Percentiles rank a stretch among this genome's conserved stretches.
phyloP scores from a whole-genome alignment of 2,329 filamentous ascomycete genomes.

The Neopestalotiopsis clavispora region DNA sequence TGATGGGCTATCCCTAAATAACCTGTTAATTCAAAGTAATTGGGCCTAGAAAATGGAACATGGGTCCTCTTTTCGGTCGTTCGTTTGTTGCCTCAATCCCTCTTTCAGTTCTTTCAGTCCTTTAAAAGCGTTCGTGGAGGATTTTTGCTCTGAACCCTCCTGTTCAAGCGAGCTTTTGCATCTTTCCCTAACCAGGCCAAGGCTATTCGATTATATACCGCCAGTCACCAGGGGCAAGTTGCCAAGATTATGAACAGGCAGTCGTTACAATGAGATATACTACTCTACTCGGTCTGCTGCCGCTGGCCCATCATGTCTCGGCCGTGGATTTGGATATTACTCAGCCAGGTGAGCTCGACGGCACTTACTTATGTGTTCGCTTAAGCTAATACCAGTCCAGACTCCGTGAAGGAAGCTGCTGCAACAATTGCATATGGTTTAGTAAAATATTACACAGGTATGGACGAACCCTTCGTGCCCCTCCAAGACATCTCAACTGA shows the following conservation, averaged over 20 bases:
- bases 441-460: slow-evolving; percentile 51
- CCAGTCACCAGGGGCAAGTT: neutral
- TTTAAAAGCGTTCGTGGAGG: neutral
- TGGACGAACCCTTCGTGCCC: neutral
- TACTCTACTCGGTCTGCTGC: neutral
- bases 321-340: slow-evolving; percentile 5
- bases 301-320: neutral
- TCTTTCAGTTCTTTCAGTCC: neutral
- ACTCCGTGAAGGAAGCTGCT: slow-evolving; percentile 38
- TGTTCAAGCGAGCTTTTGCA: neutral
- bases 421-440: slow-evolving; percentile 52
- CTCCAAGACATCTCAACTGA: neutral
- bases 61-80: neutral
- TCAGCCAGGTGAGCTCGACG: neutral
- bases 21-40: neutral
- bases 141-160: neutral
- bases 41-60: neutral
- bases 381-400: neutral
- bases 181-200: neutral
- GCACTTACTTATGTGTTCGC: too few species aligned
- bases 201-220: neutral
- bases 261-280: neutral
- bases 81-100: neutral
- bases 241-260: neutral
- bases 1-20: neutral